Evolutionary conservation across 495 filamentous ascomycete species (phyloP).

Genomic region (Cenococcum geophilum): DNA sequence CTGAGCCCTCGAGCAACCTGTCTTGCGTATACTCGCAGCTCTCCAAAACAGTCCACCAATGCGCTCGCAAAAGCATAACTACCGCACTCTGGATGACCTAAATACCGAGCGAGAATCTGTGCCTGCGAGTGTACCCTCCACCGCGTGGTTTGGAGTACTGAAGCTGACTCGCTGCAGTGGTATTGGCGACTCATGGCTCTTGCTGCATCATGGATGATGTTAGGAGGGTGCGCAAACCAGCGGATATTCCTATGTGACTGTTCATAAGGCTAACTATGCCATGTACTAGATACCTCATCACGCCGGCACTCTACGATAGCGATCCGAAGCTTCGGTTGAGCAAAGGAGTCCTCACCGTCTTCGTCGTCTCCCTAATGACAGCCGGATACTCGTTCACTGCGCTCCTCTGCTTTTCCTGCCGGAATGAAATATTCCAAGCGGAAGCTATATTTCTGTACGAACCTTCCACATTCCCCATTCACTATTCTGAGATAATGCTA

Average conservation of each 20-base stretch:
- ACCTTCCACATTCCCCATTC: neutral
- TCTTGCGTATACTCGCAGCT: neutral
- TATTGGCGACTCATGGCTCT: constrained; percentile 33
- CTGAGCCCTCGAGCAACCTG: neutral
- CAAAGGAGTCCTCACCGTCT: constrained; percentile 33
- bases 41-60: constrained; percentile 6
- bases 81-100: neutral
- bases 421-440: constrained; percentile 34
- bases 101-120: constrained; percentile 1
- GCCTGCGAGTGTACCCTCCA: neutral
- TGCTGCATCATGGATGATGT: constrained; percentile 30
- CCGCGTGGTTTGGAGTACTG: neutral
- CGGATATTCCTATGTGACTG: too few relatives aligned
- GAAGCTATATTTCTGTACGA: constrained; percentile 37
- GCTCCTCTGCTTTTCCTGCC: constrained; percentile 37
- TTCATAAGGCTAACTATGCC: neutral
- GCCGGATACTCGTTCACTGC: constrained; percentile 39
- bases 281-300: constrained; percentile 33
- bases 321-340: constrained; percentile 32
- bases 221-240: constrained; percentile 23
- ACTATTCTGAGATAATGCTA: constrained; percentile 3
- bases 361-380: constrained; percentile 36
- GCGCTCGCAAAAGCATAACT: neutral
- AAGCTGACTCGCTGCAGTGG: constrained; percentile 8
- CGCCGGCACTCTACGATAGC: constrained; percentile 36